Base-by-base conservation (phyloP, 1,284 basidiomycete species). In the Malassezia slooffiae region DNA sequence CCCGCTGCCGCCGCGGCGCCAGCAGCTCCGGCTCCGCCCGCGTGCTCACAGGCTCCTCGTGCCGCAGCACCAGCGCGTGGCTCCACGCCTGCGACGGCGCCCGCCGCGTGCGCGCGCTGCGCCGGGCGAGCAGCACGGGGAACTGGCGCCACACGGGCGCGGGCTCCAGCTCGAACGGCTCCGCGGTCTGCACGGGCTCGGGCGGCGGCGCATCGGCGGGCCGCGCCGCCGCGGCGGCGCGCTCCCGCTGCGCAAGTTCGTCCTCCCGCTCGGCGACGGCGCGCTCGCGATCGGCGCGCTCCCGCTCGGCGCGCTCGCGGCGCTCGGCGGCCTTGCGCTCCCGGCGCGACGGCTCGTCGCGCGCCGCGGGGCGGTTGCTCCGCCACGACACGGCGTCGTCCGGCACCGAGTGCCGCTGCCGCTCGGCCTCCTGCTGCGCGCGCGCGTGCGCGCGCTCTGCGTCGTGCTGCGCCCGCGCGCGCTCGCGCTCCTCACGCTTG, bases 91-190 rank as follows among this genome's bases (percentile, higher is more conserved):
- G 16, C 5, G 46, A 38, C 12, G 35, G 29, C 13, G 11, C 12
- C 13, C 30, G 46, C 5, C 16, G 15, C 12, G 6, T 8, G 27
- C 23, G 46, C n/a, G 2, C n/a, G 19, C 22, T n/a, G 6, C n/a
- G 11, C n/a, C 3, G 31, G 29, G 24, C 24, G 13, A 42, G 4
- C 12, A 29, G 46, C 35, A 48, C 46, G 15, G 13, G 5, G 37
- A 23, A 48, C 38, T 48, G 40, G 29, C 39, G 46, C 46, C 46
- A 48, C 4, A 48, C 46, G n/a, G 45, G 45, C 30, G 40, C 29
- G 8, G 34, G 29, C 15, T 48, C 46, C 12, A 11, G 3, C 17
- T 13, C 15, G 10, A 36, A 34, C 34, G 29, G 28, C 19, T 15
- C 29, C 9, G 39, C 23, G 29, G 45, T 33, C 15, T 10, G 24